Evolutionary conservation across 768 basidiomycete genomes (phyloP), one percentile per base, ranked within the genome.

Genomic region (Hygrophorus pudorinus): DNA sequence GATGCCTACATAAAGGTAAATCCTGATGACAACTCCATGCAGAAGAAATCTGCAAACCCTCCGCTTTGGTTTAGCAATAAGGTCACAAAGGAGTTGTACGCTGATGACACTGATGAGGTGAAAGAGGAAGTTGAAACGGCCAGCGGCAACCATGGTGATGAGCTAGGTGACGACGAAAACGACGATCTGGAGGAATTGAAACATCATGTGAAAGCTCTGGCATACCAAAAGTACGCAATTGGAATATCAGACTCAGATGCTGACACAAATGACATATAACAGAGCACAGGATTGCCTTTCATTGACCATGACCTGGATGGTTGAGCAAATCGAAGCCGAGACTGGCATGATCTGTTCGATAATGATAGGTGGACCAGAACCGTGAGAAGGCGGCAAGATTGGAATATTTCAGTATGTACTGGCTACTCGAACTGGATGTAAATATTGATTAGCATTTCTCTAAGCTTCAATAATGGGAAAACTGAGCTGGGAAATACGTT

Each of bases 341-440:
- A 35, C 36, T 27, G 35, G 35, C 5, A 18, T 45, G 17, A 18
- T 38, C 1, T 33, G 44, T 3, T 17, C 36, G 16, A 9, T 45
- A 16, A 9, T 34, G 12, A n/a, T 45, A 9, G 44, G 27, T 38
- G 44, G 44, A 21, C 44, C 44, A 5, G 44, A 36, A 17, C 44
- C 44, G 21, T 27, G 24, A 14, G 5, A 18, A 16, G 44, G 44
- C 6, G 44, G 44, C 4, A 29, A 7, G 14, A 5, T 45, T 20
- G 17, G 12, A 16, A 5, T 38, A 10, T 21, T 35, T 20, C 13
- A 5, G 35, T 37, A 24, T 12, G 44, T 37, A 14, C 16, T n/a
- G n/a, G n/a, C n/a, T n/a, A n/a, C 9, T 8, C 18, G 30, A 17
- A 10, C 8, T 10, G n/a, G n/a, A n/a, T n/a, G n/a, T n/a, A n/a